phyloP scores from a whole-genome alignment of 1,139 yeast genomes.

The Wickerhamiella infanticola region DNA sequence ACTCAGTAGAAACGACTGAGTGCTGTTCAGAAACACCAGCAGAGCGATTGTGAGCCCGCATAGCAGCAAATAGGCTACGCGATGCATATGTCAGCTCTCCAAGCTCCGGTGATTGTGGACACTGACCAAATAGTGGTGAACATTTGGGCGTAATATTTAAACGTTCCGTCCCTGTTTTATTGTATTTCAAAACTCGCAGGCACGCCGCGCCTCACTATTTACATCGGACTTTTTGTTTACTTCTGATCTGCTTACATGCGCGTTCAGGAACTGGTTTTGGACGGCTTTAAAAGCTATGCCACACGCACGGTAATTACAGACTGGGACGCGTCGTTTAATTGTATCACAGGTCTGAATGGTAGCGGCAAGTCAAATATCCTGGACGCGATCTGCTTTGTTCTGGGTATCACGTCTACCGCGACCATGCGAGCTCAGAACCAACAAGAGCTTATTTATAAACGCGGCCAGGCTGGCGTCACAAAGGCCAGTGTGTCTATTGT shows the following conservation, averaged over 20 bases:
- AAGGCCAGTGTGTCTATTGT: slow-evolving; percentile 95
- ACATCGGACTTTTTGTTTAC: too few relatives aligned
- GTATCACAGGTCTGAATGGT: slow-evolving; percentile 95
- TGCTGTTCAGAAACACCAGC: slow-evolving; percentile 50
- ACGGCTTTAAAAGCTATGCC: slow-evolving; percentile 96
- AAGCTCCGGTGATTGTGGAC: too few relatives aligned
- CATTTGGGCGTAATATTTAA: too few relatives aligned
- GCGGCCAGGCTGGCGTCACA: slow-evolving; percentile 97
- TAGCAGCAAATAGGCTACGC: slow-evolving; percentile 17
- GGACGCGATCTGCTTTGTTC: slow-evolving; percentile 96
- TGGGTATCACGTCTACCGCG: slow-evolving; percentile 87
- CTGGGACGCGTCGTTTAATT: slow-evolving; percentile 95
- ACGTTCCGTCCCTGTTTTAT: too few relatives aligned
- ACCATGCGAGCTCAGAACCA: slow-evolving; percentile 87
- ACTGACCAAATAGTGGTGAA: too few relatives aligned
- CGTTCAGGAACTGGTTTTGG: slow-evolving; percentile 88
- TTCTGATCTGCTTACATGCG: slow-evolving; percentile 38
- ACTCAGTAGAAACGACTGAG: slow-evolving; percentile 51
- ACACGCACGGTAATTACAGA: slow-evolving; percentile 89
- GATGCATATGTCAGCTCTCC: neutral
- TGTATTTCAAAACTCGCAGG: too few relatives aligned
- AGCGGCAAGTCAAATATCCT: slow-evolving; percentile 91
- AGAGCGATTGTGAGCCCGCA: slow-evolving; percentile 42
- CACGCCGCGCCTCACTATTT: too few relatives aligned
- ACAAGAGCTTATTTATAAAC: slow-evolving; percentile 86